Conservation (phyloP, 208 protist species). For the Crithidia fasciculata region DNA sequence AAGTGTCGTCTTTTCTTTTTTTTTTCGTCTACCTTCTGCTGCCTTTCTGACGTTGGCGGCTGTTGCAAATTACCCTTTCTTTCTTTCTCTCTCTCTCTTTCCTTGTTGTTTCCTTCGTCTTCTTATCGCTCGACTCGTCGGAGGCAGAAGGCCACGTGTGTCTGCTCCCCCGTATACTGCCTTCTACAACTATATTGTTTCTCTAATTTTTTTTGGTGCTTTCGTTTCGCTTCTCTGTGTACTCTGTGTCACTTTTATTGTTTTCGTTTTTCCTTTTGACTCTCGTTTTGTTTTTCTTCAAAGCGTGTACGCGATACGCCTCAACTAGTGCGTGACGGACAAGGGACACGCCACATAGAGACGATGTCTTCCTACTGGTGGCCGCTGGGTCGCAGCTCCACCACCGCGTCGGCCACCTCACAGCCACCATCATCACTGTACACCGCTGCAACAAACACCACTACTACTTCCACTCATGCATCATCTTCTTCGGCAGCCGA, state of each 20-base stretch:
- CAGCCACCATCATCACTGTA: background rate
- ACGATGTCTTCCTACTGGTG: conserved; percentile 37
- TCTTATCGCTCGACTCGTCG: too few species aligned
- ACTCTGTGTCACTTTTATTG: conserved; percentile 3
- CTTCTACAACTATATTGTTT: background rate
- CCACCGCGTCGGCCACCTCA: background rate
- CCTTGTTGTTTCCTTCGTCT: too few species aligned
- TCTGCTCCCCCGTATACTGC: too few species aligned
- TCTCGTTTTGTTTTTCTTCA: conserved; percentile 7
- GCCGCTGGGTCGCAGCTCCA: conserved; percentile 6
- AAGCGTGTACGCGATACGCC: background rate
- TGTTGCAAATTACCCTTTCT: too few species aligned
- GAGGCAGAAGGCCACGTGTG: too few species aligned
- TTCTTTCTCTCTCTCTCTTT: too few species aligned
- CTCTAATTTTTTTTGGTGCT: background rate
- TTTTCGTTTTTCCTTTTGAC: conserved; percentile 17
- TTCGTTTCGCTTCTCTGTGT: conserved; percentile 10
- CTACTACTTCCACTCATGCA: background rate
- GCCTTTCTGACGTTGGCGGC: too few species aligned
- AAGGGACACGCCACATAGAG: background rate
- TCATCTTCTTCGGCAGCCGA: conserved; percentile 5
- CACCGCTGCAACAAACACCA: background rate
- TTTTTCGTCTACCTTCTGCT: too few species aligned
- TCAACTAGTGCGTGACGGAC: too few species aligned
- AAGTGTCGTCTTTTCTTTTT: too few species aligned